Base-by-base conservation (phyloP, 352 stramenopile species). In the Phytophthora tentaculata region DNA sequence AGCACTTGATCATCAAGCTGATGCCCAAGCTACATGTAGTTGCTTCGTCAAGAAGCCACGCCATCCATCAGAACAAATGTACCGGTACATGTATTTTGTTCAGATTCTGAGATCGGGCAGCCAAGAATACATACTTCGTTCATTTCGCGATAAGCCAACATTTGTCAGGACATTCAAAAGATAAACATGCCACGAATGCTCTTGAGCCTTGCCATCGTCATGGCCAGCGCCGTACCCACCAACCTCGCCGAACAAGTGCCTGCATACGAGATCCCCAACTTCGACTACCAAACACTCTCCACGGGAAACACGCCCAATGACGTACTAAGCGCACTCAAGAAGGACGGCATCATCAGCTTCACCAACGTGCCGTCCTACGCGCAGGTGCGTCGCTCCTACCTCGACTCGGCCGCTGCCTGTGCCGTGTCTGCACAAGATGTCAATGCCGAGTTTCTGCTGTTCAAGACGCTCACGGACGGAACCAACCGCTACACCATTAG, bases 401-500 rank as follows among this genome's bases (percentile, higher is more conserved):
- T 92, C 24, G 41, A 77, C 24, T 56, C 71, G 24, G 86, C 83
- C 6, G 81, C 79, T 0, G 54, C 49, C 9, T 94, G 86, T n/a
- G 79, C 81, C 39, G 69, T 92, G 22, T 70, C 72, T 9, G 67
- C 56, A 17, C 35, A 74, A n/a, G 35, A 65, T 49, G 56, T 32
- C 56, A 63, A 73, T 52, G 62, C 65, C 45, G 54, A 73, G 37
- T 90, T 90, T 54, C 48, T 90, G 48, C 66, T 83, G 32, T 51
- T 77, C 64, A 91, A 91, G 73, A 82, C 57, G 43, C 69, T 94
- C 29, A 64, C 72, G 7, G 86, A 91, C 56, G 84, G 84, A 51
- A 91, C 83, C 8, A 71, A 83, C 44, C 83, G 84, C 24, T 90
- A 84, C 68, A 94, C 86, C 26, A 89, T 94, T 74, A 88, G 82